Percentiles rank a stretch among this genome's conserved stretches.
Evolutionary conservation across 2,329 filamentous ascomycete genomes (phyloP).

Genomic region (Neurospora sp.): DNA sequence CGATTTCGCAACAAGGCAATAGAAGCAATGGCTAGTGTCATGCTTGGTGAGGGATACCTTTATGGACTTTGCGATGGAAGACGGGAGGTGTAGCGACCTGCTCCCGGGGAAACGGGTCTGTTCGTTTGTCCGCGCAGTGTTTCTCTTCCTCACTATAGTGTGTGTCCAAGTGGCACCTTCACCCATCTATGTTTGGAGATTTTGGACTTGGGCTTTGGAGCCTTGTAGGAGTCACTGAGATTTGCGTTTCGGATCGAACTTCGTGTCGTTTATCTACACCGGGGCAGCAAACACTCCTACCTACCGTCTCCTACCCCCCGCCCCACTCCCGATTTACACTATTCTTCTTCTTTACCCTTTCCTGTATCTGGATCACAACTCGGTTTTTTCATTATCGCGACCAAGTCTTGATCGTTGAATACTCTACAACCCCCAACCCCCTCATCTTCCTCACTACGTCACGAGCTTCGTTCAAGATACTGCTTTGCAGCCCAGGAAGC

Average conservation of each 20-base stretch:
- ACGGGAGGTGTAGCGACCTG: background rate
- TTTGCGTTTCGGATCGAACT: background rate
- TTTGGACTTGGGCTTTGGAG: background rate
- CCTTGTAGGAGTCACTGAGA: background rate
- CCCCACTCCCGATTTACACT: background rate
- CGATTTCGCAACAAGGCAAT: background rate
- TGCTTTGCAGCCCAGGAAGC: background rate
- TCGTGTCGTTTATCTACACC: background rate
- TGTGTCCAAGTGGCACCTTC: background rate
- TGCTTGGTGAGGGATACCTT: background rate
- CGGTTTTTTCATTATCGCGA: background rate
- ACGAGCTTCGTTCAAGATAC: background rate
- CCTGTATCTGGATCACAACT: background rate
- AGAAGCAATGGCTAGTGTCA: background rate
- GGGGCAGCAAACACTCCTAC: background rate
- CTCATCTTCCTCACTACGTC: background rate
- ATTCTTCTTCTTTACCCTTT: background rate
- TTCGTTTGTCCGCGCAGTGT: background rate
- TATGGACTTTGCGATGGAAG: background rate
- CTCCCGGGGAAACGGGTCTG: background rate
- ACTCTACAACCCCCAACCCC: background rate
- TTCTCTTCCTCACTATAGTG: background rate
- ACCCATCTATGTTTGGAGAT: background rate
- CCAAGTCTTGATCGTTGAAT: background rate
- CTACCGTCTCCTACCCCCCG: background rate